A percentile compares a stretch with the other conserved stretches of the same genome.
These are phyloP conservation scores for Polysphondylium violaceum DNA, from an alignment of 78 protist genomes.

Conservation along the genomic window DNA sequence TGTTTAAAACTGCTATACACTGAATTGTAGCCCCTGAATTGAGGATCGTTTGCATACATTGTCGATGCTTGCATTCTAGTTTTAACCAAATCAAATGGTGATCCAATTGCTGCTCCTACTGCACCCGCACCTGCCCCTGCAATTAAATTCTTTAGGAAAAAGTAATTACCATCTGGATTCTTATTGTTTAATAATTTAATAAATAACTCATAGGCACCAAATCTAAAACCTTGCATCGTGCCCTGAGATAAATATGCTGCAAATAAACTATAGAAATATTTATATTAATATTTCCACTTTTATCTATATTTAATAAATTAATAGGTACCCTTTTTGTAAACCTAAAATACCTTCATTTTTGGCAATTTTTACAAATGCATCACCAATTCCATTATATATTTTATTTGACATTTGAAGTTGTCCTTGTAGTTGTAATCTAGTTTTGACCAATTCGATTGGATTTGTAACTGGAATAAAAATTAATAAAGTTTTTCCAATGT, in stretches of 20 bases:
- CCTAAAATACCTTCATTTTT: conserved; percentile 23
- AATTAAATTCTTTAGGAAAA: conserved; percentile 11
- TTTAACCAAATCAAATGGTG: conserved; percentile 23
- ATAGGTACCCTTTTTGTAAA: conserved; percentile 43
- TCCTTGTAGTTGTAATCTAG: conserved; percentile 2
- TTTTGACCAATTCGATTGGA: conserved; percentile 6
- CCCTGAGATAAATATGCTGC: conserved; percentile 59
- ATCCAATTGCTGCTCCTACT: conserved; percentile 63
- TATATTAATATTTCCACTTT: too few species aligned
- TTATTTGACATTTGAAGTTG: conserved; percentile 11
- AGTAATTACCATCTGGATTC: not conserved
- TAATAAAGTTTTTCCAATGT: too few species aligned
- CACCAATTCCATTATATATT: conserved; percentile 25
- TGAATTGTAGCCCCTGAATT: conserved; percentile 27
- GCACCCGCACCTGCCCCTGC: conserved; percentile 77
- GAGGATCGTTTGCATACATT: conserved; percentile 48
- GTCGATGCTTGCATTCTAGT: conserved; percentile 42
- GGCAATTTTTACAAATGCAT: conserved; percentile 37
- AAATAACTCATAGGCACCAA: conserved; percentile 22
- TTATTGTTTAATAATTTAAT: not conserved
- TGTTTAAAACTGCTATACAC: not conserved
- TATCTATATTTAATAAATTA: too few species aligned
- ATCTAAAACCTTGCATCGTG: conserved; percentile 16
- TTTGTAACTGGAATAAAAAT: too few species aligned
- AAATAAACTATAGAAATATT: too few species aligned